Evolutionary conservation across 2,329 filamentous ascomycete genomes (phyloP).

Genomic region (Penicillium rolfsii): DNA sequence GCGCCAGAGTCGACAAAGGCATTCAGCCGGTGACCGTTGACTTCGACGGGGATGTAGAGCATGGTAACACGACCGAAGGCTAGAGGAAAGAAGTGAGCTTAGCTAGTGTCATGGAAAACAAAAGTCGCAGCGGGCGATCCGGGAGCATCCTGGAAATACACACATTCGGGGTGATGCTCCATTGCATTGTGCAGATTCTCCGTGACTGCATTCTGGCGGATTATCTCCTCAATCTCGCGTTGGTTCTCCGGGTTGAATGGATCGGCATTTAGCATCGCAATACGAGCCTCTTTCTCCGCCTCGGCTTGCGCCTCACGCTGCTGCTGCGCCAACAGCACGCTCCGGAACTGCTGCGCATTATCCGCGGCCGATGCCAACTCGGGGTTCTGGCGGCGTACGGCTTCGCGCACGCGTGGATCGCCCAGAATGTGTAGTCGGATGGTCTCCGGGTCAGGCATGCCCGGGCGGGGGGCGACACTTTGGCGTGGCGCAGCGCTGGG

Average conservation of each 20-base stretch:
- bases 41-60: conserved; percentile 93
- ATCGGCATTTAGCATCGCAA: conserved; percentile 85
- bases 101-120: not conserved
- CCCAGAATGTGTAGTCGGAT: conserved; percentile 81
- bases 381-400: conserved; percentile 73
- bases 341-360: conserved; percentile 74
- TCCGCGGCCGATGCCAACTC: conserved; percentile 76
- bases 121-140: not conserved
- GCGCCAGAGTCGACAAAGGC: conserved; percentile 96
- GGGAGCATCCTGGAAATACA: conserved; percentile 32
- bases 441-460: conserved; percentile 70
- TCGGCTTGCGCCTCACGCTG: conserved; percentile 73
- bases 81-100: conserved; percentile 42
- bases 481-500: conserved; percentile 37
- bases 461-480: conserved; percentile 34
- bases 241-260: conserved; percentile 94
- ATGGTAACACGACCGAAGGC: conserved; percentile 94
- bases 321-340: conserved; percentile 69
- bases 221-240: conserved; percentile 92
- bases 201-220: conserved; percentile 89
- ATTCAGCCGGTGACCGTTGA: conserved; percentile 90
- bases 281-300: conserved; percentile 77
- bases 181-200: conserved; percentile 96
- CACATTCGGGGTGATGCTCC: conserved; percentile 96
- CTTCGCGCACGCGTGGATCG: conserved; percentile 71